Conservation (phyloP, 2,329 filamentous ascomycete species). For the Chaetomiaceae sp. region DNA sequence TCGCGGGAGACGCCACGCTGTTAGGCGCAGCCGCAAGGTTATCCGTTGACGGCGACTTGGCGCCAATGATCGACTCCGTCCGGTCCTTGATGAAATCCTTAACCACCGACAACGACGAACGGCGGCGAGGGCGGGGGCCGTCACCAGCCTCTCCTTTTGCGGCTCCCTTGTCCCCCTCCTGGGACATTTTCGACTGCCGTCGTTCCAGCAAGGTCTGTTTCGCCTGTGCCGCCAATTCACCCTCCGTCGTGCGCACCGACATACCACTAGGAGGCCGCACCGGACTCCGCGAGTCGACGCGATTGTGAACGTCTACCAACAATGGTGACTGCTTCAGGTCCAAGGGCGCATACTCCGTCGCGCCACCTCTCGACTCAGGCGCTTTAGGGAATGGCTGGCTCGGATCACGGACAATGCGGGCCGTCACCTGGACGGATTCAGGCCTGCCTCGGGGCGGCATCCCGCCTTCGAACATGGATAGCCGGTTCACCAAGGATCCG, state of each 20-base stretch:
- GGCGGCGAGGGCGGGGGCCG: constrained; percentile 35
- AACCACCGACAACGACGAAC: constrained; percentile 57
- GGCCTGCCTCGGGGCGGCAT: constrained; percentile 46
- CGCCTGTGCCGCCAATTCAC: constrained; percentile 18
- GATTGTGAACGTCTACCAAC: constrained; percentile 52
- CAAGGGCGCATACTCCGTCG: constrained; percentile 42
- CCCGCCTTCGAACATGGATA: constrained; percentile 53
- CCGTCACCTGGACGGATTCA: constrained; percentile 84
- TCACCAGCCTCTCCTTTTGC: constrained; percentile 27
- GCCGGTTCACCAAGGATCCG: constrained; percentile 50
- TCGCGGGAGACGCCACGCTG: constrained; percentile 24
- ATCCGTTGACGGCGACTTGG: constrained; percentile 45
- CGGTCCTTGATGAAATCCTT: constrained; percentile 59
- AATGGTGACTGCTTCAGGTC: constrained; percentile 58
- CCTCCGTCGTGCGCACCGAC: constrained; percentile 23
- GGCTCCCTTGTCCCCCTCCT: constrained; percentile 31
- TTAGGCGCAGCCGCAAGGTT: constrained; percentile 28
- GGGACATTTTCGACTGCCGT: constrained; percentile 40
- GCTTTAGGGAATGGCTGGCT: constrained; percentile 39
- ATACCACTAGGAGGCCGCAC: constrained; percentile 28
- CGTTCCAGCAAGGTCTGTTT: constrained; percentile 47
- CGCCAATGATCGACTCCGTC: constrained; percentile 44
- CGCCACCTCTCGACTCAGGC: constrained; percentile 39
- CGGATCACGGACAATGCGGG: constrained; percentile 71
- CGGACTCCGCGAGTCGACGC: constrained; percentile 30